Base-by-base conservation (phyloP, 2,329 filamentous ascomycete genomes). In the Nemania sp. region DNA sequence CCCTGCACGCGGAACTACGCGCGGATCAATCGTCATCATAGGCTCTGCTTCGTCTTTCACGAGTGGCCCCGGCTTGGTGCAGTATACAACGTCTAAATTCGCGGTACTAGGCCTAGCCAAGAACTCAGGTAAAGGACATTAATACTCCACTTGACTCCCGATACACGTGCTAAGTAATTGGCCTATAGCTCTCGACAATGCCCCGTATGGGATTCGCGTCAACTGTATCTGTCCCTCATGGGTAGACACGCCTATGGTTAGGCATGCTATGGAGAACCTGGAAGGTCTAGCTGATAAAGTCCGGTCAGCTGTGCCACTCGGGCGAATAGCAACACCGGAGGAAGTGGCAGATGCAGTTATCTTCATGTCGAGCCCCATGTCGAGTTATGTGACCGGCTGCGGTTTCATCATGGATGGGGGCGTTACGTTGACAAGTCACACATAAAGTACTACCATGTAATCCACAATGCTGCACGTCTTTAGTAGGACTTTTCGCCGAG, bases 161-260 rank as follows among this genome's bases (percentile, higher is more conserved):
- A 37, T 46, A 39, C 32, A 9, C 29, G 21, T n/a, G 45, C 45
- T 47, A n/a, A 47, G 12, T 5, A 47, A 25, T 32, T 15, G 6
- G 15, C 12, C 12, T 34, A 34, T 7, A 68, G 73, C 71, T 11
- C 58, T 74, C 9, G 69, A 73, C 29, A 68, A 68, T 42, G 69
- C 66, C 1, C n/a, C 51, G 4, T 18, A 73, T 32, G 60, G 58
- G 0, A 74, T 75, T 34, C 65, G 73, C 2, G 68, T 74, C 29
- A 76, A 76, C 51, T 63, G 68, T 5, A 62, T 76, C 10, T 74
- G 72, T 37, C 73, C 74, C 0, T 63, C 68, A 0, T 75, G 70
- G 68, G 65, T 68, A 2, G 67, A 73, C 11, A 75, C 73, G 0
- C 69, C 69, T 2, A 74, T 74, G 71, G 55, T 73, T 2, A 57